Base-by-base conservation (phyloP, 768 basidiomycete species). In the Coprinellus micaceus region DNA sequence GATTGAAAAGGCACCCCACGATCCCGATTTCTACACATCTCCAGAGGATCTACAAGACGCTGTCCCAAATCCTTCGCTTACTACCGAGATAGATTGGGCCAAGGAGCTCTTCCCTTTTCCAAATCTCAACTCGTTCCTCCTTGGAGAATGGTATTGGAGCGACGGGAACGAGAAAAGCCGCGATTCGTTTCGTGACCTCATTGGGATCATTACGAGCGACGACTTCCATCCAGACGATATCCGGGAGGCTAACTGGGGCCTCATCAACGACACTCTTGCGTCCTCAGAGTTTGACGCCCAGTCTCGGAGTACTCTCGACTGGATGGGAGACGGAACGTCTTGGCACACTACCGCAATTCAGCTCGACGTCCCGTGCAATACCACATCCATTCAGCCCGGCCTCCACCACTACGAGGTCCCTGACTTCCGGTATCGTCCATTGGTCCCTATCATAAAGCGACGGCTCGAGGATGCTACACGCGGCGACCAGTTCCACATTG, bases 41-140 rank as follows among this genome's bases (percentile, higher is more conserved):
- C n/a, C n/a, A n/a, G n/a, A n/a, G n/a, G n/a, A n/a, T n/a, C n/a
- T n/a, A n/a, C n/a, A n/a, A n/a, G n/a, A n/a, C n/a, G n/a, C n/a
- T n/a, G n/a, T n/a, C n/a, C n/a, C n/a, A n/a, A n/a, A n/a, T n/a
- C n/a, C n/a, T n/a, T n/a, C n/a, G n/a, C n/a, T n/a, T n/a, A n/a
- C n/a, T n/a, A n/a, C n/a, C n/a, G n/a, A n/a, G n/a, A n/a, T n/a
- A n/a, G n/a, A n/a, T n/a, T n/a, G n/a, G n/a, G n/a, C n/a, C n/a
- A n/a, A n/a, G n/a, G n/a, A n/a, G n/a, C n/a, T 5, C 60, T 64
- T 30, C 22, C 50, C 50, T 30, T 51, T 51, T 28, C 50, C 50
- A 12, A 51, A 51, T 21, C 50, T 51, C 13, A 0, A n/a, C 51
- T 1, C 58, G 56, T 5, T 65, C 68, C 40, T 65, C 72, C 52